A percentile compares a stretch with the other conserved stretches of the same genome.
Evolutionary conservation across 345 rosid species (phyloP).

Genomic region (Arabidopsis arenosa): DNA sequence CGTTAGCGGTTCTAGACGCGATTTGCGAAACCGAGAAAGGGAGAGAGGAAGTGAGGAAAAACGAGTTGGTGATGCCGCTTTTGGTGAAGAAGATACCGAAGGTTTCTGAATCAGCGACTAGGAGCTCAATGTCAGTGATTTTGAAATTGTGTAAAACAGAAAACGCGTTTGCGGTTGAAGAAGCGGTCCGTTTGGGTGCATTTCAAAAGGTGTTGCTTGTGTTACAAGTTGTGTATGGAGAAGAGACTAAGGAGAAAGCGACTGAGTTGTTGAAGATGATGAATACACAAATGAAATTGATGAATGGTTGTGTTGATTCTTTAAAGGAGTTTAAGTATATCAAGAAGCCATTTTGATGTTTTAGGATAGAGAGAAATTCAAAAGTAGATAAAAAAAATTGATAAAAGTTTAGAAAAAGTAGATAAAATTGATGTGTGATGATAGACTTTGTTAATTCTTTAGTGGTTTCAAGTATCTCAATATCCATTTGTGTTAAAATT

Average conservation of each 20-base stretch:
- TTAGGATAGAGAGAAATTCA: background rate
- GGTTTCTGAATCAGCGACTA: constrained; percentile 66
- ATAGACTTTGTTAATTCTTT: background rate
- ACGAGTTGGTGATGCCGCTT: constrained; percentile 62
- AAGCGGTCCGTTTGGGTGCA: constrained; percentile 65
- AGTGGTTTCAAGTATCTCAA: background rate
- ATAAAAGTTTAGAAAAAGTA: too few species aligned
- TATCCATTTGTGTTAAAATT: too few species aligned
- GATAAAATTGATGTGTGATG: background rate
- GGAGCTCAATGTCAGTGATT: constrained; percentile 59
- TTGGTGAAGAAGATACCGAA: constrained; percentile 70
- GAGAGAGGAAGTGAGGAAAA: constrained; percentile 44
- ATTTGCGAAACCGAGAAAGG: constrained; percentile 55
- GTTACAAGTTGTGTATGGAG: constrained; percentile 74
- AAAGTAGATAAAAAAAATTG: background rate
- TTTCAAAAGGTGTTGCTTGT: constrained; percentile 78
- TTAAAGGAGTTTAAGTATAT: constrained; percentile 66
- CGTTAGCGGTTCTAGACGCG: constrained; percentile 62
- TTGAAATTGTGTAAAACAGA: constrained; percentile 60
- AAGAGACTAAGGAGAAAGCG: constrained; percentile 65
- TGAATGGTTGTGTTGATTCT: constrained; percentile 61
- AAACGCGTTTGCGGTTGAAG: constrained; percentile 46
- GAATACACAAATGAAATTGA: constrained; percentile 53
- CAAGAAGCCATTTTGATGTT: constrained; percentile 60
- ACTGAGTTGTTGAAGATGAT: constrained; percentile 67